Conservation (phyloP, 768 basidiomycete genomes). For the Serendipita indica region DNA sequence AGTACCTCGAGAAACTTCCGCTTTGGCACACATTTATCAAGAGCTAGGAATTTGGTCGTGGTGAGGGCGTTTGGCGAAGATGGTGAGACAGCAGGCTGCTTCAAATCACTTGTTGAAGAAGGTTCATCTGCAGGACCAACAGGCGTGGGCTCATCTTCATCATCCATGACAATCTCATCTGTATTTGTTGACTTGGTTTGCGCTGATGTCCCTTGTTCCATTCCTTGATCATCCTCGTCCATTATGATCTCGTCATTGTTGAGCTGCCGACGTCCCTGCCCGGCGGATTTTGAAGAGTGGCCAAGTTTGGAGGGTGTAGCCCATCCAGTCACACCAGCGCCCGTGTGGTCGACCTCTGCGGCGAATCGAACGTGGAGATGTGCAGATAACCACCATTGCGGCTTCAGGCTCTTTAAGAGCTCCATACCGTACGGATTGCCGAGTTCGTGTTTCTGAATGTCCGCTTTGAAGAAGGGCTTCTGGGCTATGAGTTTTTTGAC, state of each 20-base stretch:
- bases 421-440: constrained; percentile 81
- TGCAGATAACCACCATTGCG: constrained; percentile 84
- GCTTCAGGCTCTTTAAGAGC: constrained; percentile 54
- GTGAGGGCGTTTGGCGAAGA: no score
- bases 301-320: background rate
- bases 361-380: constrained; percentile 83
- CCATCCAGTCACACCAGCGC: background rate
- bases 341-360: constrained; percentile 30
- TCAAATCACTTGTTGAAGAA: constrained; percentile 18
- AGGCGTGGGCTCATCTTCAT: constrained; percentile 17
- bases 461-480: constrained; percentile 63
- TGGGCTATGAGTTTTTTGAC: constrained; percentile 44
- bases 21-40: constrained; percentile 71
- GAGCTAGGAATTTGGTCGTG: constrained; percentile 67
- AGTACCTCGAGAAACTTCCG: constrained; percentile 70
- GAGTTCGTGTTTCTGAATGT: constrained; percentile 51
- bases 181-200: constrained; percentile 14
- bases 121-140: constrained; percentile 11
- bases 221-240: background rate
- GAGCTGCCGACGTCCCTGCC: background rate
- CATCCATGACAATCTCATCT: constrained; percentile 21
- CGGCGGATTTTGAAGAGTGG: background rate
- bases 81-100: no score
- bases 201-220: no score
- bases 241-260: background rate